These are phyloP conservation scores for Dryas alaskensis DNA, from an alignment of 306 rosid genomes.

Conservation along the genomic window DNA sequence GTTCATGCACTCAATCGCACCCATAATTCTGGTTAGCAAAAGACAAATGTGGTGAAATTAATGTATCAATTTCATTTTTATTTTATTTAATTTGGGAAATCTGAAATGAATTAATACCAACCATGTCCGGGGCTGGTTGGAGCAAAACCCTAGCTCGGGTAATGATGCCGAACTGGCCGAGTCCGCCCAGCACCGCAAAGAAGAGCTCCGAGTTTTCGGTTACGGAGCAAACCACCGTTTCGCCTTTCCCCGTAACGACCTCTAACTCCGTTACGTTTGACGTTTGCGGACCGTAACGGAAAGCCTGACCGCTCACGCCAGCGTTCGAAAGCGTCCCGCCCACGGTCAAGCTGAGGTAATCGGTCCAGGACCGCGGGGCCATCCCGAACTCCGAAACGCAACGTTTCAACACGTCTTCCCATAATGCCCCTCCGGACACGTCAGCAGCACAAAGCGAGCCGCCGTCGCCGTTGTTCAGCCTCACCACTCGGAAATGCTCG, in stretches of 20 bases:
- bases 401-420: conserved; percentile 81
- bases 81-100: background rate
- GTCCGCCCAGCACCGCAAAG: conserved; percentile 69
- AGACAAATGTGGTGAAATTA: background rate
- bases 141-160: conserved; percentile 72
- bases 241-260: conserved; percentile 86
- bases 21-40: background rate
- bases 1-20: conserved; percentile 19
- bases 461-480: conserved; percentile 19
- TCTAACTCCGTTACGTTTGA: conserved; percentile 83
- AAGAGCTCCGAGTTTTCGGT: conserved; percentile 68
- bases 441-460: conserved; percentile 37
- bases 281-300: conserved; percentile 91
- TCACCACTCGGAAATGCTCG: conserved; percentile 23
- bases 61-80: background rate
- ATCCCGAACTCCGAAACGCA: conserved; percentile 47
- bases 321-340: conserved; percentile 96
- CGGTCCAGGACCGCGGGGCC: conserved; percentile 95
- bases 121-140: conserved; percentile 83
- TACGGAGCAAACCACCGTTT: conserved; percentile 60
- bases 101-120: conserved; percentile 8
- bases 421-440: conserved; percentile 95
- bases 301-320: conserved; percentile 91
- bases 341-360: conserved; percentile 78
- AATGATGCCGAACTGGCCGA: conserved; percentile 91